These are phyloP conservation scores for Luzula sylvatica DNA, from an alignment of 176 grass and related monocot genomes.

Conservation along the genomic window DNA sequence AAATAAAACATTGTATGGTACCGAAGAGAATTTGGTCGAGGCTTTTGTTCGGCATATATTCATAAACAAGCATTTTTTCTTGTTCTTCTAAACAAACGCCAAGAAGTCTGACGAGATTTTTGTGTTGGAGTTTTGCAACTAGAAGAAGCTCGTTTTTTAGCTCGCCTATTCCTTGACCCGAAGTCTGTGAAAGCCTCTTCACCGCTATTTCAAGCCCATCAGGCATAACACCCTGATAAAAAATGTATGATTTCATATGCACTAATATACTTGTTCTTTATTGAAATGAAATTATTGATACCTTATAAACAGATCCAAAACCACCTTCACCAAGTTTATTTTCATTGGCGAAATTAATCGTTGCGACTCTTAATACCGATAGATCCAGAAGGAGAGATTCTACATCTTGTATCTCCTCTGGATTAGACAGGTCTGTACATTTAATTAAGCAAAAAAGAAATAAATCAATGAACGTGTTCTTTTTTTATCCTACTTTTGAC, in stretches of 20 bases:
- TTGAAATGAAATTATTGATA: slow-evolving; percentile 13
- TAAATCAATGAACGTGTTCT: not conserved
- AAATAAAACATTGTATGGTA: slow-evolving; percentile 3
- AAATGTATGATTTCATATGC: not conserved
- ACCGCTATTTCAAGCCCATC: slow-evolving; percentile 34
- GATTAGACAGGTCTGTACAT: slow-evolving; percentile 3
- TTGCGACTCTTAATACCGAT: slow-evolving; percentile 21
- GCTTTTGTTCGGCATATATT: slow-evolving; percentile 53
- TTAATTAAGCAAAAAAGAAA: not conserved
- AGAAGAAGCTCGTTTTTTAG: slow-evolving; percentile 36
- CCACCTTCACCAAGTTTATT: slow-evolving; percentile 64
- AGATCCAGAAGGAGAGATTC: slow-evolving; percentile 23
- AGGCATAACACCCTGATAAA: slow-evolving; percentile 20
- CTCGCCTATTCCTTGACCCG: slow-evolving; percentile 38
- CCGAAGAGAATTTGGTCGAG: slow-evolving; percentile 47
- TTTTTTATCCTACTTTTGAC: not conserved
- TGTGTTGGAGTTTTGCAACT: slow-evolving; percentile 33
- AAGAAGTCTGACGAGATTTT: slow-evolving; percentile 46
- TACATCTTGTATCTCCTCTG: slow-evolving; percentile 23
- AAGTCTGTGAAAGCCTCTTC: slow-evolving; percentile 37
- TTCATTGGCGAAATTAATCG: slow-evolving; percentile 25
- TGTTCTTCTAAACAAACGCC: slow-evolving; percentile 36
- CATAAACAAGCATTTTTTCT: slow-evolving; percentile 39
- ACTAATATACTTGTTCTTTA: not conserved
- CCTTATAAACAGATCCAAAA: slow-evolving; percentile 60